Percentiles rank a stretch among this genome's conserved stretches.
Conservation (phyloP, 306 rosid species). For the Astragalus glycyphyllos region DNA sequence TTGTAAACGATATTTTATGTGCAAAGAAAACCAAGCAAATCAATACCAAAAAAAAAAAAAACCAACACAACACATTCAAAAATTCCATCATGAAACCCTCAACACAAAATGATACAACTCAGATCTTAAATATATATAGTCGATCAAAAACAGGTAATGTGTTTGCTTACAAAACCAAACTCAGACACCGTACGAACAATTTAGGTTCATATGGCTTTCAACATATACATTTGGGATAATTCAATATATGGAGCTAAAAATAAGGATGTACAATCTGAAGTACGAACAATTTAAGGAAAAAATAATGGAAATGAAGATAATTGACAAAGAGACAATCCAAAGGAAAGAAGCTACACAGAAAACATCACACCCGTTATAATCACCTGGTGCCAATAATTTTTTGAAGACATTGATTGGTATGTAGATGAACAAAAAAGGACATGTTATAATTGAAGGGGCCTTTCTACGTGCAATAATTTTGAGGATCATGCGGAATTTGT, state of each 20-base stretch:
- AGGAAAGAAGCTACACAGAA: slow-evolving; percentile 11
- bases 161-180: not conserved
- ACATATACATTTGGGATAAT: too few relatives aligned
- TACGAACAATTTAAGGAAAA: slow-evolving; percentile 8
- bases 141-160: slow-evolving; percentile 1
- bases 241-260: slow-evolving; percentile 32
- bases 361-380: slow-evolving; percentile 28
- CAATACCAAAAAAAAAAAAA: too few relatives aligned
- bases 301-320: slow-evolving; percentile 1
- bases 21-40: too few relatives aligned
- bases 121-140: not conserved
- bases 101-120: not conserved
- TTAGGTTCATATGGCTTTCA: not conserved
- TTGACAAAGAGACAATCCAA: slow-evolving; percentile 35
- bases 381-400: slow-evolving; percentile 4
- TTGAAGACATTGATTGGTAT: slow-evolving; percentile 33
- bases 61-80: too few relatives aligned
- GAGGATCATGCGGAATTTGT: slow-evolving; percentile 55
- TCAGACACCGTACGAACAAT: too few relatives aligned
- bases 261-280: slow-evolving; percentile 30
- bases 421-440: slow-evolving; percentile 43
- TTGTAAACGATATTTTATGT: too few relatives aligned
- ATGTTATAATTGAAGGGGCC: slow-evolving; percentile 44
- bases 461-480: slow-evolving; percentile 47
- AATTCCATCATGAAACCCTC: too few relatives aligned